A percentile compares a stretch with the other conserved stretches of the same genome.
Conservation (phyloP, 257 asterid genomes). For the Petrea volubilis region DNA sequence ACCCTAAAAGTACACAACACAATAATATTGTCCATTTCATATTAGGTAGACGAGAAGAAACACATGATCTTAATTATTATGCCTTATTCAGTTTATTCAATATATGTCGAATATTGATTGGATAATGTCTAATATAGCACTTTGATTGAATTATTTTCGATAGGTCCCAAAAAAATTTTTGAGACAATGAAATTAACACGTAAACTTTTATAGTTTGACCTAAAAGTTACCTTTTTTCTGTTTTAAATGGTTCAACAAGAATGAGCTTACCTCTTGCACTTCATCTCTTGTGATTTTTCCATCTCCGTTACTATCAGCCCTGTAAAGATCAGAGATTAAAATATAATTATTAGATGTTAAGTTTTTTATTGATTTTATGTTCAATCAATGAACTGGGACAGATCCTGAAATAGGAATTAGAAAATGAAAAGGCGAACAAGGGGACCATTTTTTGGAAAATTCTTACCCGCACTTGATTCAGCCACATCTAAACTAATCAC, state of each 20-base stretch:
- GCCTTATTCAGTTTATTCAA: not conserved
- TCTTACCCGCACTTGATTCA: too few relatives aligned
- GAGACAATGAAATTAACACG: too few relatives aligned
- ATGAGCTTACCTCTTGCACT: conserved; percentile 71
- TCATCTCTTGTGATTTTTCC: conserved; percentile 89
- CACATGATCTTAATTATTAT: conserved; percentile 12
- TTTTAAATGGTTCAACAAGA: not conserved
- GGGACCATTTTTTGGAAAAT: not conserved
- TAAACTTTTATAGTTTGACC: not conserved
- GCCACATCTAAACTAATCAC: too few relatives aligned
- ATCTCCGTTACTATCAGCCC: conserved; percentile 92
- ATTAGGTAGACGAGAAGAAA: conserved; percentile 26
- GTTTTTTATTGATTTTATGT: too few relatives aligned
- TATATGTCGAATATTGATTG: too few relatives aligned
- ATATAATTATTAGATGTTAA: not conserved
- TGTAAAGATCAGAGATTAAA: conserved; percentile 12
- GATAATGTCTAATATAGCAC: too few relatives aligned
- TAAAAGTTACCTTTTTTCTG: not conserved
- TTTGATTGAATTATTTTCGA: too few relatives aligned
- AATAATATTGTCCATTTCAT: conserved; percentile 10
- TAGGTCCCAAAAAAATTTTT: too few relatives aligned
- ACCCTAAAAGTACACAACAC: not conserved
- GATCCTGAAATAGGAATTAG: conserved; percentile 7
- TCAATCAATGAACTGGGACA: not conserved
- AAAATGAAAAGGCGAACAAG: not conserved